These are phyloP conservation scores for Aegle marmelos DNA, from an alignment of 345 rosid genomes.

Conservation along the genomic window DNA sequence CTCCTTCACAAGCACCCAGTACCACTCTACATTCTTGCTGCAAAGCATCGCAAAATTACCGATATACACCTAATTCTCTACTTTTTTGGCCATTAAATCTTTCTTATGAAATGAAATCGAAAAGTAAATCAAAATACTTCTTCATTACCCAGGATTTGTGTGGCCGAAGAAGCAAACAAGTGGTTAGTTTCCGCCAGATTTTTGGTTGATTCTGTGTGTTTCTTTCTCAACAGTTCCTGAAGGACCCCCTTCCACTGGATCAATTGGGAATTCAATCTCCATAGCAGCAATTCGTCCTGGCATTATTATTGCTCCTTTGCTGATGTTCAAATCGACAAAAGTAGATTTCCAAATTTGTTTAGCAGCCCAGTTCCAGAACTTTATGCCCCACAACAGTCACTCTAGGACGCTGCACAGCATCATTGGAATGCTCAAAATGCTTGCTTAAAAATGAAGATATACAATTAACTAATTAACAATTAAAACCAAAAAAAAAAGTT, in stretches of 20 bases:
- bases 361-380: slow-evolving; percentile 97
- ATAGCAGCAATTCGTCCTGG: slow-evolving; percentile 91
- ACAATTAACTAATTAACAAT: too few species aligned
- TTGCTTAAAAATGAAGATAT: too few species aligned
- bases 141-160: slow-evolving; percentile 56
- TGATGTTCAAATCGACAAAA: slow-evolving; percentile 82
- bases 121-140: slow-evolving; percentile 1
- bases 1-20: slow-evolving; percentile 70
- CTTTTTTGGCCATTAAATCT: not conserved
- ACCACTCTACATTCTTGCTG: slow-evolving; percentile 71
- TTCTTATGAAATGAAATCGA: not conserved
- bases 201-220: too few species aligned
- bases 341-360: slow-evolving; percentile 90
- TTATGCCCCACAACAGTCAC: slow-evolving; percentile 86
- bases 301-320: slow-evolving; percentile 78
- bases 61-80: not conserved
- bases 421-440: too few species aligned
- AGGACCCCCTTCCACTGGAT: slow-evolving; percentile 92
- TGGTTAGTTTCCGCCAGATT: slow-evolving; percentile 15
- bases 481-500: not conserved
- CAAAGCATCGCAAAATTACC: slow-evolving; percentile 14
- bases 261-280: slow-evolving; percentile 83
- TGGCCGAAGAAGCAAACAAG: slow-evolving; percentile 84
- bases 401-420: slow-evolving; percentile 63
- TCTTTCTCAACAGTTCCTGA: slow-evolving; percentile 44